phyloP scores from a whole-genome alignment of 805 yeast genomes.

The Candida saitoana region DNA sequence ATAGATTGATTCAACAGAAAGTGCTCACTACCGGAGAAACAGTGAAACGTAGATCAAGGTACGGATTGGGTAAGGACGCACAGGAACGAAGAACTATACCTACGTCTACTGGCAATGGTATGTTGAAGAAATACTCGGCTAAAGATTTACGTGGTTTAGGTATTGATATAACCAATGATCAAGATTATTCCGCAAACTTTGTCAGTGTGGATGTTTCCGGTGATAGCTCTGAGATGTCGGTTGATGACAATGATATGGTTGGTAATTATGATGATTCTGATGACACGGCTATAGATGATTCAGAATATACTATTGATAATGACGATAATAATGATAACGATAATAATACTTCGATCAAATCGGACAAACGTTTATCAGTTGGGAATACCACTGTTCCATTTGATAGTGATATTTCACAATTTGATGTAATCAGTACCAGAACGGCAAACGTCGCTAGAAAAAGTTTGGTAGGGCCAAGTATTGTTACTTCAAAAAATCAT shows the following conservation, averaged over 20 bases:
- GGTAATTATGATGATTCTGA: conserved; percentile 1
- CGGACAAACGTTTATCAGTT: not conserved
- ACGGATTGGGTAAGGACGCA: not conserved
- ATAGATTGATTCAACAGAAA: conserved; percentile 7
- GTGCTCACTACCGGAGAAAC: not conserved
- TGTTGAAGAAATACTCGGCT: conserved; percentile 20
- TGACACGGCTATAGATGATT: not conserved
- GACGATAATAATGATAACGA: not conserved
- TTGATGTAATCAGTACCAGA: conserved; percentile 25
- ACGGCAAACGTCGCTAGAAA: conserved; percentile 26
- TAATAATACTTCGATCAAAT: not conserved
- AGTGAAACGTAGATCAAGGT: conserved; percentile 2
- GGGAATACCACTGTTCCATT: conserved; percentile 3
- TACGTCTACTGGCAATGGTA: conserved; percentile 12
- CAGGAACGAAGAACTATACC: not conserved
- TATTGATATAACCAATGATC: conserved; percentile 12
- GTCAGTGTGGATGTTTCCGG: not conserved
- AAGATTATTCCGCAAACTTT: conserved; percentile 1
- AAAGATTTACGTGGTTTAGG: conserved; percentile 29
- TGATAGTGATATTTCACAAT: conserved; percentile 22
- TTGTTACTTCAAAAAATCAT: conserved; percentile 14
- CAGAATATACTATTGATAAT: not conserved
- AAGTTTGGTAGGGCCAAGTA: conserved; percentile 21
- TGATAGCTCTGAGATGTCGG: conserved; percentile 1
- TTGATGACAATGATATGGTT: conserved; percentile 1